A percentile compares a stretch with the other conserved stretches of the same genome.
phyloP scores from a whole-genome alignment of 164 flowering plant genomes.

The Hamamelis virginiana region DNA sequence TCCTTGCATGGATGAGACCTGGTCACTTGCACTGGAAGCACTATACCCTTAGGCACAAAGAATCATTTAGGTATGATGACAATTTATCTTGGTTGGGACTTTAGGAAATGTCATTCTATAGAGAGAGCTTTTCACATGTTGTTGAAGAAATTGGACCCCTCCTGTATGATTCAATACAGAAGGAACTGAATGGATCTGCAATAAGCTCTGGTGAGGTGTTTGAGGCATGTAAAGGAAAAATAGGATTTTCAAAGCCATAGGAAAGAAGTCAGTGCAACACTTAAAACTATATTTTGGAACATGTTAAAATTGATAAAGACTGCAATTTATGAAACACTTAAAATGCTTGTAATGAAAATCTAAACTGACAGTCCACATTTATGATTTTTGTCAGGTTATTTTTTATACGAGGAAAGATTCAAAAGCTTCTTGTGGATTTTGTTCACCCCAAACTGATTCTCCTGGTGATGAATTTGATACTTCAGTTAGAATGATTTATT shows the following conservation, averaged over 20 bases:
- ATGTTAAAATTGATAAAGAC: too few species aligned
- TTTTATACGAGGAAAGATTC: conserved; percentile 45
- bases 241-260: background rate
- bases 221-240: background rate
- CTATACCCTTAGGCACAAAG: background rate
- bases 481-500: background rate
- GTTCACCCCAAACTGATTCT: conserved; percentile 75
- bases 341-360: background rate
- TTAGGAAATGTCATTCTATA: background rate
- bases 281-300: background rate
- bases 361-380: background rate
- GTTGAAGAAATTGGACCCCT: background rate
- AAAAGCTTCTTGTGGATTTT: conserved; percentile 60
- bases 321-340: too few species aligned
- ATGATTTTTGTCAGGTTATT: conserved; percentile 35
- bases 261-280: background rate
- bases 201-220: background rate
- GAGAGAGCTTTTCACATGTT: background rate
- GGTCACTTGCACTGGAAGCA: background rate
- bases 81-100: background rate
- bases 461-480: conserved; percentile 38
- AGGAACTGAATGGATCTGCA: background rate
- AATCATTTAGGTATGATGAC: background rate
- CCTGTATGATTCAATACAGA: background rate
- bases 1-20: background rate